Conservation (phyloP, 345 rosid genomes). For the Ceriops decandra region DNA sequence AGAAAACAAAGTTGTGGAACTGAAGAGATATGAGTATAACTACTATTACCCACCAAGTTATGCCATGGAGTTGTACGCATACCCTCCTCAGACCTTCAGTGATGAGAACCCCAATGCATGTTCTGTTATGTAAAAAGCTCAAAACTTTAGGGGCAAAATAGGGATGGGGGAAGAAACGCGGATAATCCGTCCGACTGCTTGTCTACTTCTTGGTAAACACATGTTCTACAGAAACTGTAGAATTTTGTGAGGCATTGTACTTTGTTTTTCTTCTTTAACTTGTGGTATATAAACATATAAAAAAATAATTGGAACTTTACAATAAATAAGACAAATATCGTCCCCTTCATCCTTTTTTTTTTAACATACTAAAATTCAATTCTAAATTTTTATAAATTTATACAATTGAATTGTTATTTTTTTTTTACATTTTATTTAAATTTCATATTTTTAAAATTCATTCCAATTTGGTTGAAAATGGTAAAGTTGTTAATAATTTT, state of each 20-base stretch:
- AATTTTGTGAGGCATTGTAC: slow-evolving; percentile 24
- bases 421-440: too few relatives aligned
- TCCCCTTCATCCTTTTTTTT: not conserved
- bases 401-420: too few relatives aligned
- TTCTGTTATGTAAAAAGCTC: slow-evolving; percentile 49
- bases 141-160: slow-evolving; percentile 3
- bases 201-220: slow-evolving; percentile 9
- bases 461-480: too few relatives aligned
- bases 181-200: not conserved
- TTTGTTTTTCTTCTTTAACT: not conserved
- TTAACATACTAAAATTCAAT: too few relatives aligned
- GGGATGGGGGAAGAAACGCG: not conserved
- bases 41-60: slow-evolving; percentile 44
- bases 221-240: slow-evolving; percentile 35
- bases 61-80: slow-evolving; percentile 50
- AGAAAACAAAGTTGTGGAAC: slow-evolving; percentile 46
- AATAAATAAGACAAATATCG: not conserved
- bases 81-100: slow-evolving; percentile 76
- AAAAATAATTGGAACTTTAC: not conserved
- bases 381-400: too few relatives aligned
- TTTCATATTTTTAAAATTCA: too few relatives aligned
- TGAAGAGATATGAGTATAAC: slow-evolving; percentile 58
- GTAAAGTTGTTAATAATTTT: too few relatives aligned
- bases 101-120: slow-evolving; percentile 92
- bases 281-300: slow-evolving; percentile 1